Conservation (phyloP, 2,329 filamentous ascomycete species). For the Aspergillus bombycis region DNA sequence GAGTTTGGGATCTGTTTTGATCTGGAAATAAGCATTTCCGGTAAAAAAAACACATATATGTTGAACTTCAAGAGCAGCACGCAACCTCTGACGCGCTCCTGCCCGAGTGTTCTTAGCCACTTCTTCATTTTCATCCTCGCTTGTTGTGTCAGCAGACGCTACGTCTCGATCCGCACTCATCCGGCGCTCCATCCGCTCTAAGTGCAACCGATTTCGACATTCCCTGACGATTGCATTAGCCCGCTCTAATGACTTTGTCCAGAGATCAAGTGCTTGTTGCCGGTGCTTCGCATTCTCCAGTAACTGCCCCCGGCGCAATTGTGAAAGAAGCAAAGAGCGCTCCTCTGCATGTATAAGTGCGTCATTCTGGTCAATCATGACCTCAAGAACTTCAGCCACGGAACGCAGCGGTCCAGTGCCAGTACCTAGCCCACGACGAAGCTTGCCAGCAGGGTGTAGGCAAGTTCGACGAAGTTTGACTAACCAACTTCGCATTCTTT, state of each 20-base stretch:
- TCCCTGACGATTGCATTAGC: conserved; percentile 57
- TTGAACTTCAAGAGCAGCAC: conserved; percentile 74
- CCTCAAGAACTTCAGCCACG: conserved; percentile 81
- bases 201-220: conserved; percentile 63
- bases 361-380: conserved; percentile 89
- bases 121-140: conserved; percentile 43
- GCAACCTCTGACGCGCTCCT: conserved; percentile 66
- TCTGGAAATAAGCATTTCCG: conserved; percentile 80
- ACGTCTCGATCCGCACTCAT: conserved; percentile 28
- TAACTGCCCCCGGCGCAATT: conserved; percentile 74
- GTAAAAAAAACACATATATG: conserved; percentile 85
- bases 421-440: conserved; percentile 65
- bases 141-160: conserved; percentile 19
- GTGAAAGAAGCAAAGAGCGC: conserved; percentile 64
- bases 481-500: conserved; percentile 79
- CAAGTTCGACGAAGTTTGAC: conserved; percentile 78
- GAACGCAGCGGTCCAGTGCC: conserved; percentile 73
- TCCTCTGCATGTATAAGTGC: conserved; percentile 68
- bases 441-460: conserved; percentile 75
- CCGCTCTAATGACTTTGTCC: conserved; percentile 61
- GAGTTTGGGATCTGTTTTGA: conserved; percentile 70
- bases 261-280: conserved; percentile 69
- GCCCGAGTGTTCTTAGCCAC: conserved; percentile 52
- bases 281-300: conserved; percentile 73
- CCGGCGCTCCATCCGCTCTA: conserved; percentile 43